Evolutionary conservation across 257 asterid species (phyloP).

Genomic region (Ehretia macrophylla): DNA sequence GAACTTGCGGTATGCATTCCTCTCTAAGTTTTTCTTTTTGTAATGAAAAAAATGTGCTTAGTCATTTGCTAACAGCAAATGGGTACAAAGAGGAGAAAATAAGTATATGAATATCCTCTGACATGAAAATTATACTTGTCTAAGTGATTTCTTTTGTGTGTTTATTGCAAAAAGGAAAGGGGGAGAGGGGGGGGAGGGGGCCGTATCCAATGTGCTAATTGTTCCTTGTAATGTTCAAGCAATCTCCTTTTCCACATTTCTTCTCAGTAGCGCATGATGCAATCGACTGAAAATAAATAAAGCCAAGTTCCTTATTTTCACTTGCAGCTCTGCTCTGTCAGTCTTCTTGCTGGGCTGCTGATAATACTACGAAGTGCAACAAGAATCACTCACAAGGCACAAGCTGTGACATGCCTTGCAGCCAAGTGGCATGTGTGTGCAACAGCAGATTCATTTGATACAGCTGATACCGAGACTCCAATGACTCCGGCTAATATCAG

Average conservation of each 20-base stretch:
- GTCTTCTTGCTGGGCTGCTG: constrained; percentile 20
- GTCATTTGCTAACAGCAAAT: neutral
- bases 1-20: constrained; percentile 25
- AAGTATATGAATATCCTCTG: no score
- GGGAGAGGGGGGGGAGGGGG: no score
- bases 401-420: constrained; percentile 21
- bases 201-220: no score
- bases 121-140: no score
- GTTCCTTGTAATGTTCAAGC: neutral
- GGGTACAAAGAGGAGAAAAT: no score
- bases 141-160: no score
- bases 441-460: constrained; percentile 17
- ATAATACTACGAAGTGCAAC: constrained; percentile 24
- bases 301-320: neutral
- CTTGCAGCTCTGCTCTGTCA: constrained; percentile 23
- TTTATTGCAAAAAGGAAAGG: no score
- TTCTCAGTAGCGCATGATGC: no score
- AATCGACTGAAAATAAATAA: neutral
- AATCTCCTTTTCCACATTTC: neutral
- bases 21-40: neutral
- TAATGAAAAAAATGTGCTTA: neutral
- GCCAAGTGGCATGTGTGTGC: constrained; percentile 30
- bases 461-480: constrained; percentile 15
- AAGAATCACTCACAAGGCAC: constrained; percentile 26
- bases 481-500: no score